These are phyloP conservation scores for Fusarium sp. DNA, from an alignment of 2,329 filamentous ascomycete species.

Conservation along the genomic window DNA sequence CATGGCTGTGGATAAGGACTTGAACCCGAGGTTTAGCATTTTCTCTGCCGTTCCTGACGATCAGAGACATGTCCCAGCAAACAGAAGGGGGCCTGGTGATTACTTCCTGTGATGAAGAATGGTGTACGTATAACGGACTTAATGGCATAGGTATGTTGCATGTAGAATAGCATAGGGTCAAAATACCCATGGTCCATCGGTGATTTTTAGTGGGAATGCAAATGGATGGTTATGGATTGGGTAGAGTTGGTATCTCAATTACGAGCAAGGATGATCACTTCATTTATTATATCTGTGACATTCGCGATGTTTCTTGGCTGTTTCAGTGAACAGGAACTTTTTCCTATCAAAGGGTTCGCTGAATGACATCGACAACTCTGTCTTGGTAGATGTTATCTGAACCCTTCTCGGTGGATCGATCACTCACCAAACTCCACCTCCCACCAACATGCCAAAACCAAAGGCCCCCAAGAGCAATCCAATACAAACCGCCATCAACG, in stretches of 20 bases:
- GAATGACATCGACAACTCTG: background rate
- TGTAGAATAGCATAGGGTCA: slow-evolving; percentile 55
- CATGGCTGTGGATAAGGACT: slow-evolving; percentile 86
- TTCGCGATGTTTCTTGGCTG: background rate
- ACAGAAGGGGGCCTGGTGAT: slow-evolving; percentile 71
- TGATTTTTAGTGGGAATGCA: slow-evolving; percentile 43
- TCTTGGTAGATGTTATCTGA: background rate
- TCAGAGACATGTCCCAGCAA: slow-evolving; percentile 80
- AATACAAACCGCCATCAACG: slow-evolving; percentile 45
- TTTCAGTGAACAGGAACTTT: no score
- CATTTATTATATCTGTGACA: background rate
- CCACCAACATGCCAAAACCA: slow-evolving; percentile 41
- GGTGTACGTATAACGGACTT: slow-evolving; percentile 39
- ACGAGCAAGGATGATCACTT: slow-evolving; percentile 9
- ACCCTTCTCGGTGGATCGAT: background rate
- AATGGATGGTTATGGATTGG: slow-evolving; percentile 36
- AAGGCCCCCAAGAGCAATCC: slow-evolving; percentile 40
- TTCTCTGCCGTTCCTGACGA: slow-evolving; percentile 91
- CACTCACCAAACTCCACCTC: slow-evolving; percentile 4
- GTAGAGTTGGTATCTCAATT: slow-evolving; percentile 39
- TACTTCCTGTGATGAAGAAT: slow-evolving; percentile 68
- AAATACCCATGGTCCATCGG: slow-evolving; percentile 52
- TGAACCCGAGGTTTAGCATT: slow-evolving; percentile 91
- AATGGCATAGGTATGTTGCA: slow-evolving; percentile 44
- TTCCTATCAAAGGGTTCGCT: background rate